phyloP scores from a whole-genome alignment of 2,329 filamentous ascomycete genomes.

The Metarhizium guizhouense region DNA sequence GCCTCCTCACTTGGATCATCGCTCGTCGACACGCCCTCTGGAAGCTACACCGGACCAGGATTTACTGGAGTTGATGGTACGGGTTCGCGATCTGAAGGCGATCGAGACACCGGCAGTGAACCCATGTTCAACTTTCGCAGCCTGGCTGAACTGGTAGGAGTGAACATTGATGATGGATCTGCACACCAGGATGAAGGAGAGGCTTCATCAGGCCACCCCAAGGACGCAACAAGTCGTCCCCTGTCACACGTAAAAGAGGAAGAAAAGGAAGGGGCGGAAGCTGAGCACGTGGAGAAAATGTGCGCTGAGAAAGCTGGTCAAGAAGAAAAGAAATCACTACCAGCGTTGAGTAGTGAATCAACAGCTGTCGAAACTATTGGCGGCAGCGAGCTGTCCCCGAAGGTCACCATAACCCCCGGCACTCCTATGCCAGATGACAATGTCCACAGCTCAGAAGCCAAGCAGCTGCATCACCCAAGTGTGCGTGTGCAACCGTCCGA shows the following conservation, averaged over 20 bases:
- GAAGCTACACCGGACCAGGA: constrained; percentile 35
- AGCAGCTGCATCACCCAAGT: constrained; percentile 34
- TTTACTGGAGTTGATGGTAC: constrained; percentile 22
- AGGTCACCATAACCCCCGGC: constrained; percentile 16
- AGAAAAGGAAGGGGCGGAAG: constrained; percentile 23
- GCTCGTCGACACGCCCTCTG: constrained; percentile 54
- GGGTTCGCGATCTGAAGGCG: constrained; percentile 40
- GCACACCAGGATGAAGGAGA: constrained; percentile 18
- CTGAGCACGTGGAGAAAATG: constrained; percentile 21
- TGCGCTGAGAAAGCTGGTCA: background rate
- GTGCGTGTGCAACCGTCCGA: constrained; percentile 24
- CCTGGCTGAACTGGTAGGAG: constrained; percentile 74
- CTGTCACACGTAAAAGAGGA: constrained; percentile 30
- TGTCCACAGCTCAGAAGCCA: constrained; percentile 25
- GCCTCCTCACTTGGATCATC: constrained; percentile 80
- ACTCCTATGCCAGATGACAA: constrained; percentile 32
- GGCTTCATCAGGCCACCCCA: constrained; percentile 12
- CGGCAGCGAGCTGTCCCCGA: constrained; percentile 3
- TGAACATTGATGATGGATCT: constrained; percentile 41
- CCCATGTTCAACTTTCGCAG: constrained; percentile 89
- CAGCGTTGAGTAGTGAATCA: constrained; percentile 2
- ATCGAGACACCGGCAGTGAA: constrained; percentile 50
- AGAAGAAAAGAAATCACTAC: background rate
- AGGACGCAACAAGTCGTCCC: constrained; percentile 14
- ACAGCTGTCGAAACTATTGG: constrained; percentile 4